Evolutionary conservation across 805 yeast species (phyloP).

Genomic region (Scheffersomyces stipitis): DNA sequence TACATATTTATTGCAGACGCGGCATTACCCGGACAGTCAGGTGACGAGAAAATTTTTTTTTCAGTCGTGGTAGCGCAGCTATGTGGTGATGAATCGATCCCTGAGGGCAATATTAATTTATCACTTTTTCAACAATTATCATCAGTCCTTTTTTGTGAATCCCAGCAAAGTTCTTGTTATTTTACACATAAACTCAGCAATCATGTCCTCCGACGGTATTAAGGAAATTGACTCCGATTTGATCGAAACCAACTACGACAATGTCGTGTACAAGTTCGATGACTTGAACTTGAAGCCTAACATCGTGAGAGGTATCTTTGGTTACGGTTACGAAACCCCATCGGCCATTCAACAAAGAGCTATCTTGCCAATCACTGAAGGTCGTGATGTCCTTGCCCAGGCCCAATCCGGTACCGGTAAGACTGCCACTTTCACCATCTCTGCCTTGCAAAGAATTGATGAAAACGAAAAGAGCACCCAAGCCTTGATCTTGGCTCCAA

Average conservation of each 20-base stretch:
- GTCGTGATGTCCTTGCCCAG: slow-evolving; percentile 95
- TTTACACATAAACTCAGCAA: too few relatives aligned
- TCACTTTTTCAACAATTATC: too few relatives aligned
- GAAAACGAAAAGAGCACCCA: slow-evolving; percentile 72
- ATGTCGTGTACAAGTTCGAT: slow-evolving; percentile 71
- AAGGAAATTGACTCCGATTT: slow-evolving; percentile 77
- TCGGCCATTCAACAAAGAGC: slow-evolving; percentile 98
- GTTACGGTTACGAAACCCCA: slow-evolving; percentile 93
- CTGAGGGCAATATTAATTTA: too few relatives aligned
- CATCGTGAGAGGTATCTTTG: slow-evolving; percentile 75
- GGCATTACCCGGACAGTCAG: neutral
- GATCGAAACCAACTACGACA: slow-evolving; percentile 95
- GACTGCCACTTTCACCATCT: slow-evolving; percentile 96
- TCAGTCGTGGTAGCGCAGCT: neutral
- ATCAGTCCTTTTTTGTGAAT: too few relatives aligned
- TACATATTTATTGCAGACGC: neutral
- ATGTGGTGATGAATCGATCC: neutral
- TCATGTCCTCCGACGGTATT: slow-evolving; percentile 64
- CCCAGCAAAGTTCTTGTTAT: too few relatives aligned
- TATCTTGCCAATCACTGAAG: slow-evolving; percentile 88
- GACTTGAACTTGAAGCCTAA: slow-evolving; percentile 72
- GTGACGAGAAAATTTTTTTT: neutral
- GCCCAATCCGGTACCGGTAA: slow-evolving; percentile 99
- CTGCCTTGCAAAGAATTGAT: slow-evolving; percentile 86
- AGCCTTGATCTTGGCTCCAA: slow-evolving; percentile 90